These are phyloP conservation scores for Leishmania braziliensis DNA, from an alignment of 208 protist genomes.

Conservation along the genomic window DNA sequence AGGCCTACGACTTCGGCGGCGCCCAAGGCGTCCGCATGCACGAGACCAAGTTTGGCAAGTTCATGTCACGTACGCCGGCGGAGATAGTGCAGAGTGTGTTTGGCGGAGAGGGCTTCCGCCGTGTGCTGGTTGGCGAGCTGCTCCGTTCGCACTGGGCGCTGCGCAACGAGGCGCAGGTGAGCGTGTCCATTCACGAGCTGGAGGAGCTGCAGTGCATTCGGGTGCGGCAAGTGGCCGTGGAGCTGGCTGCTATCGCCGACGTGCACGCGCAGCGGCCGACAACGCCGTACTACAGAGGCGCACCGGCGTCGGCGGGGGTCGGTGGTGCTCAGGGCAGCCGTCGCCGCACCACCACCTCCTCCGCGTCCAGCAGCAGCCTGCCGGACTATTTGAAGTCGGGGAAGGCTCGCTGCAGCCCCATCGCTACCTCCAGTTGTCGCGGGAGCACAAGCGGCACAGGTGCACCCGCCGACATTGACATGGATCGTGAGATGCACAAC, in stretches of 20 bases:
- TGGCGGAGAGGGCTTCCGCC: slow-evolving; percentile 74
- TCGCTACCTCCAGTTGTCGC: neutral
- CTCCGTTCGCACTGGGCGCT: slow-evolving; percentile 83
- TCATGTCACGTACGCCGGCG: slow-evolving; percentile 78
- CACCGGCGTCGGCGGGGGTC: neutral
- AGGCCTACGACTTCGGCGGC: slow-evolving; percentile 77
- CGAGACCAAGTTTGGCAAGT: slow-evolving; percentile 70
- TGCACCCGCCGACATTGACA: neutral
- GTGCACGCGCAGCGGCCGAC: slow-evolving; percentile 65
- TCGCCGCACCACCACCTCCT: neutral
- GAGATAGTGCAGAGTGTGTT: slow-evolving; percentile 88
- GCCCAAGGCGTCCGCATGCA: slow-evolving; percentile 60
- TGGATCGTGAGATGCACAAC: slow-evolving; percentile 35
- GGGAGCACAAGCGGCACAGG: neutral
- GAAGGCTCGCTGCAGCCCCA: slow-evolving; percentile 7
- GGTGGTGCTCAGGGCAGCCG: slow-evolving; percentile 1
- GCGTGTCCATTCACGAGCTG: slow-evolving; percentile 82
- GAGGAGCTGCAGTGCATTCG: slow-evolving; percentile 86
- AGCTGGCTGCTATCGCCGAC: slow-evolving; percentile 74
- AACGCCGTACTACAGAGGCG: slow-evolving; percentile 19
- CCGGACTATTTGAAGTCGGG: slow-evolving; percentile 28
- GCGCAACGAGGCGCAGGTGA: slow-evolving; percentile 81
- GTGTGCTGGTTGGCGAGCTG: slow-evolving; percentile 64
- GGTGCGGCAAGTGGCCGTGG: slow-evolving; percentile 60
- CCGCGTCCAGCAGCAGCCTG: slow-evolving; percentile 22